Evolutionary conservation across 306 rosid species (phyloP).

Genomic region (Canavalia ensiformis): DNA sequence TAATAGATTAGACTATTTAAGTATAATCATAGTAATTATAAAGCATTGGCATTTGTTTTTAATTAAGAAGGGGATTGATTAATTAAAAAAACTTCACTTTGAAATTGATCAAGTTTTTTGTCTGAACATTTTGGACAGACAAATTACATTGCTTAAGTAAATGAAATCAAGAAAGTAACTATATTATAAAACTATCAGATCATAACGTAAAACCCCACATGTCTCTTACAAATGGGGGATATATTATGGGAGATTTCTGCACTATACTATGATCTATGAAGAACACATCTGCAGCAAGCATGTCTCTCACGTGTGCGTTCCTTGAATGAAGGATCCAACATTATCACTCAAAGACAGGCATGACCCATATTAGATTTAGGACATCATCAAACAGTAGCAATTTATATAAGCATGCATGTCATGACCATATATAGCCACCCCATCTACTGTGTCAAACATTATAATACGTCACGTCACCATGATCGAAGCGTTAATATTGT

Average conservation of each 20-base stretch:
- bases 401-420: conserved; percentile 24
- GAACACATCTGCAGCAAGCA: conserved; percentile 6
- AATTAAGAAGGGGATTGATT: too few relatives aligned
- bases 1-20: too few relatives aligned
- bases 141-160: background rate
- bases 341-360: conserved; percentile 10
- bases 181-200: background rate
- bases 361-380: conserved; percentile 26
- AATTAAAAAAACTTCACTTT: too few relatives aligned
- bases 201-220: conserved; percentile 14
- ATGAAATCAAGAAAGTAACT: background rate
- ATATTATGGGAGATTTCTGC: background rate
- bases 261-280: background rate
- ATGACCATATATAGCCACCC: conserved; percentile 34
- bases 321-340: conserved; percentile 18
- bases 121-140: too few relatives aligned
- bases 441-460: conserved; percentile 2
- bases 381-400: background rate
- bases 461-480: conserved; percentile 35
- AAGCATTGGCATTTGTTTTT: too few relatives aligned
- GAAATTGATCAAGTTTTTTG: too few relatives aligned
- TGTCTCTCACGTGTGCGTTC: conserved; percentile 42
- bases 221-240: conserved; percentile 7
- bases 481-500: conserved; percentile 34
- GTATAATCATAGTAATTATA: too few relatives aligned